Conservation (phyloP, 2,329 filamentous ascomycete genomes). For the Neoarthrinium moseri region DNA sequence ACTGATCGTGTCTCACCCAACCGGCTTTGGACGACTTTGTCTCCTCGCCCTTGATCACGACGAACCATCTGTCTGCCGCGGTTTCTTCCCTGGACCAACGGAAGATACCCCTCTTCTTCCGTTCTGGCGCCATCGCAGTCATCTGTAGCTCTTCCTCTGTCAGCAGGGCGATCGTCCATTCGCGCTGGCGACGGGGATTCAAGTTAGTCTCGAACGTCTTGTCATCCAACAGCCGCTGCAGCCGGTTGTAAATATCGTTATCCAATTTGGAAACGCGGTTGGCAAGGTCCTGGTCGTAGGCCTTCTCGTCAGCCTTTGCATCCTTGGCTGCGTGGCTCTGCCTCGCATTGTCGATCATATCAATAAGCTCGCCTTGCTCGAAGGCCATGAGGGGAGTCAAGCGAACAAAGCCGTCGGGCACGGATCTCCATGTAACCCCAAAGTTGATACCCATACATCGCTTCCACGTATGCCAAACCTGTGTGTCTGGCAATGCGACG, state of each 20-base stretch:
- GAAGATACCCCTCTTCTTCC: slow-evolving; percentile 19
- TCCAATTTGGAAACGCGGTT: neutral
- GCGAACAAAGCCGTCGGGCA: neutral
- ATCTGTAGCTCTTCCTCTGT: slow-evolving; percentile 4
- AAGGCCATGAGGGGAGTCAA: neutral
- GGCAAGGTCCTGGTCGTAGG: neutral
- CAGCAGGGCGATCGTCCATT: neutral
- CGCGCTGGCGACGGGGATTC: neutral
- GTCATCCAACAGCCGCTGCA: neutral
- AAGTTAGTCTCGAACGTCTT: neutral
- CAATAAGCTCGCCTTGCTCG: neutral
- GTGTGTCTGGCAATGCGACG: neutral
- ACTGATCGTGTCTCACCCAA: slow-evolving; percentile 16
- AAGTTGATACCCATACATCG: neutral
- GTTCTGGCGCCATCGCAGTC: slow-evolving; percentile 21
- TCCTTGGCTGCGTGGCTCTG: neutral
- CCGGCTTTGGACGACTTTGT: slow-evolving; percentile 21
- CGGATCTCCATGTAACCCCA: neutral
- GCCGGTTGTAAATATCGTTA: neutral
- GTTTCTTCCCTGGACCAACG: slow-evolving; percentile 13
- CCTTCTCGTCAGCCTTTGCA: neutral
- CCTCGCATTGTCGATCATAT: neutral
- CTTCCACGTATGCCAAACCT: neutral
- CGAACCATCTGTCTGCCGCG: slow-evolving; percentile 12
- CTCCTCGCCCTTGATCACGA: slow-evolving; percentile 21